A percentile compares a stretch with the other conserved stretches of the same genome.
These are phyloP conservation scores for Termitomyces heimii DNA, from an alignment of 768 basidiomycete genomes.

Conservation along the genomic window DNA sequence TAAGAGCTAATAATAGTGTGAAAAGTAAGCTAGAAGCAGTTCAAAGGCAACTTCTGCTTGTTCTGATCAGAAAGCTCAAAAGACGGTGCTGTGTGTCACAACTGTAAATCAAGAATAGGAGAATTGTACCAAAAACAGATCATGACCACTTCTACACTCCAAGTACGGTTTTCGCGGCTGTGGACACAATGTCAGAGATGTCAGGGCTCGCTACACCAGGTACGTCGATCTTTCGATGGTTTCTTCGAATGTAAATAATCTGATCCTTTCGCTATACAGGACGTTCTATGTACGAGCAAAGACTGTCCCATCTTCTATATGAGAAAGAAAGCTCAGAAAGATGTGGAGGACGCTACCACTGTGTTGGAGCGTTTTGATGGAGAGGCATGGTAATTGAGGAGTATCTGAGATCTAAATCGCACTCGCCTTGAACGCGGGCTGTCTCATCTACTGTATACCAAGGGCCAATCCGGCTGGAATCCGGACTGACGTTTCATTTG, in stretches of 20 bases:
- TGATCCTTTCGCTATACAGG: constrained; percentile 37
- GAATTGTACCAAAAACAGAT: constrained; percentile 94
- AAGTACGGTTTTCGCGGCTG: constrained; percentile 88
- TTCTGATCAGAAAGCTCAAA: neutral
- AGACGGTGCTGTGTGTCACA: constrained; percentile 94
- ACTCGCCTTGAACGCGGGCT: neutral
- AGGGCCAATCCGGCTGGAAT: neutral
- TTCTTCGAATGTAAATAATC: neutral
- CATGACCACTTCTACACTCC: constrained; percentile 62
- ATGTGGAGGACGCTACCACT: constrained; percentile 80
- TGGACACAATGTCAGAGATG: constrained; percentile 99
- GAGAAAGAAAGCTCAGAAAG: constrained; percentile 97
- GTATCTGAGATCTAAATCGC: neutral
- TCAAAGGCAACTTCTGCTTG: neutral
- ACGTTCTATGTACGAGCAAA: constrained; percentile 93
- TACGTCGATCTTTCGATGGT: constrained; percentile 18
- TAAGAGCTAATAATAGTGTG: constrained; percentile 72
- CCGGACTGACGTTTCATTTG: neutral
- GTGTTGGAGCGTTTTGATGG: constrained; percentile 81
- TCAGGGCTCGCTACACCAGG: constrained; percentile 97
- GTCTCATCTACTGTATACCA: neutral
- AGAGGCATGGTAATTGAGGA: constrained; percentile 54
- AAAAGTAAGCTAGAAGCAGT: constrained; percentile 39
- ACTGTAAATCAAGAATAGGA: constrained; percentile 79
- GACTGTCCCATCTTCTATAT: constrained; percentile 99